A percentile compares a stretch with the other conserved stretches of the same genome.
Conservation (phyloP, 371 early-diverging fungal genomes). For the Mucor irregularis region DNA sequence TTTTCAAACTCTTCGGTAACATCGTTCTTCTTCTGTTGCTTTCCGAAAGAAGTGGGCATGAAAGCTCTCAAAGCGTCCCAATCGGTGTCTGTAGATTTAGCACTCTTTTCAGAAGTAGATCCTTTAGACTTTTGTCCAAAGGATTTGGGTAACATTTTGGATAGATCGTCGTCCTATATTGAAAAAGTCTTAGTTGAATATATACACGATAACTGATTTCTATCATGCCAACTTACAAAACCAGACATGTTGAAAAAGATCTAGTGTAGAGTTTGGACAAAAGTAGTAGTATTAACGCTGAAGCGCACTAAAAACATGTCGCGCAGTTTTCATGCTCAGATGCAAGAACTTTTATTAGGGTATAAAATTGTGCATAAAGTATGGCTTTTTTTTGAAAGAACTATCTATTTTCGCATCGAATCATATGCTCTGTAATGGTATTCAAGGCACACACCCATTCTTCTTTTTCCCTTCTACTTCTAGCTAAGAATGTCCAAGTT, state of each 20-base stretch:
- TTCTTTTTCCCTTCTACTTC: conserved; percentile 43
- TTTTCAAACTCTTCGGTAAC: conserved; percentile 37
- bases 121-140: conserved; percentile 42
- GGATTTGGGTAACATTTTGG: conserved; percentile 52
- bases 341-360: too few species aligned
- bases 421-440: conserved; percentile 37
- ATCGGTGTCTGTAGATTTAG: conserved; percentile 20
- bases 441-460: conserved; percentile 52
- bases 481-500: conserved; percentile 34
- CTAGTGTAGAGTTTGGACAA: too few species aligned
- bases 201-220: too few species aligned
- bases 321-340: too few species aligned
- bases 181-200: background rate
- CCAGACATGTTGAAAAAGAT: too few species aligned
- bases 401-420: conserved; percentile 14
- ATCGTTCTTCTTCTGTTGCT: conserved; percentile 43
- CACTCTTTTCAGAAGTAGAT: conserved; percentile 4
- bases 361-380: too few species aligned
- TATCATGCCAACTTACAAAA: background rate
- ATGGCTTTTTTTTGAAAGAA: too few species aligned
- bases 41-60: conserved; percentile 65
- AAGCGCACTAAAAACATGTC: too few species aligned
- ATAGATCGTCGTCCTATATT: conserved; percentile 51
- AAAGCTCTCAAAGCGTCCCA: conserved; percentile 53
- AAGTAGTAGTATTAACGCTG: too few species aligned